A percentile compares a stretch with the other conserved stretches of the same genome.
Evolutionary conservation across 148 eudicot genomes (phyloP).

Genomic region (Selenicereus undatus): DNA sequence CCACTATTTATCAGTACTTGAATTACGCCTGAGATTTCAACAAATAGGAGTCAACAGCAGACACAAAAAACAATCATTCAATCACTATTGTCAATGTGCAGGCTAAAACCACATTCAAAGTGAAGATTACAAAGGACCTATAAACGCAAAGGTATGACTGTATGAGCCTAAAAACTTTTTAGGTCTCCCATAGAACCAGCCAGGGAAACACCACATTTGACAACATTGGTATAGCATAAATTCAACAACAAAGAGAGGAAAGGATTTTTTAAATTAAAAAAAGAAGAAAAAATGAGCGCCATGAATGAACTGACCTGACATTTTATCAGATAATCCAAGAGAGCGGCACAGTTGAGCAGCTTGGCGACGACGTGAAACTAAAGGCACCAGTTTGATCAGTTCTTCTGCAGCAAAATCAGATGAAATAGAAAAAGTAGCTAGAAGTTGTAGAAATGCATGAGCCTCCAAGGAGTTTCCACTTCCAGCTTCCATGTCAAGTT

Average conservation of each 20-base stretch:
- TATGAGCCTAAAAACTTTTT: background rate
- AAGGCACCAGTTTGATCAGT: slow-evolving; percentile 78
- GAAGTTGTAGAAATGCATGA: slow-evolving; percentile 92
- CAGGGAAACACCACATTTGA: background rate
- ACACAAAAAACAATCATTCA: background rate
- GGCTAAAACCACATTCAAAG: background rate
- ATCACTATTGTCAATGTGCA: background rate
- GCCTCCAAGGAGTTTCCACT: slow-evolving; percentile 99
- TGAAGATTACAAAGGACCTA: too few relatives aligned
- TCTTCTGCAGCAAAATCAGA: slow-evolving; percentile 76
- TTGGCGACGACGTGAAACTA: slow-evolving; percentile 97
- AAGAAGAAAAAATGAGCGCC: background rate
- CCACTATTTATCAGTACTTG: slow-evolving; percentile 80
- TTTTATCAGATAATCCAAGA: slow-evolving; percentile 84
- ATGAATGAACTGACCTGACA: slow-evolving; percentile 60
- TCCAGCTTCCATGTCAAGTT: slow-evolving; percentile 84
- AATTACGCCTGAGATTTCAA: slow-evolving; percentile 60
- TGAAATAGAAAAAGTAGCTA: slow-evolving; percentile 73
- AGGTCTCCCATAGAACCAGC: background rate
- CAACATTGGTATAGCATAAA: background rate
- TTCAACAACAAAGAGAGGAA: background rate
- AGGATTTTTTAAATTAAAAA: background rate
- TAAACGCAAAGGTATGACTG: too few relatives aligned
- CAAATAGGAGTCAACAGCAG: slow-evolving; percentile 11
- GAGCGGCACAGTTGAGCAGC: slow-evolving; percentile 96